Evolutionary conservation across 139 green algal genomes (phyloP).

Genomic region (Trebouxia sp.): DNA sequence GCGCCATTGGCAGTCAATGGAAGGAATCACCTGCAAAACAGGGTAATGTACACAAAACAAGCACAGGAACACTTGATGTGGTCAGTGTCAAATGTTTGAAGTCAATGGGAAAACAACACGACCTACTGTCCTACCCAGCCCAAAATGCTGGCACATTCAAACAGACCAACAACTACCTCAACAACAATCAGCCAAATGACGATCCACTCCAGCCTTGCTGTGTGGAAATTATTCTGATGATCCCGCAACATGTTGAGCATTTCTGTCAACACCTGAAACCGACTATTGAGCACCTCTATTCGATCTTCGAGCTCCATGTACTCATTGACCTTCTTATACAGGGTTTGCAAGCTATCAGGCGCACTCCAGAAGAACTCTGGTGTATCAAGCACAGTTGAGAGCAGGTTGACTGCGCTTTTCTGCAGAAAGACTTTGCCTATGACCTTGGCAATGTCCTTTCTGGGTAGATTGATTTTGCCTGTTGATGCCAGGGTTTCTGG

Average conservation of each 20-base stretch:
- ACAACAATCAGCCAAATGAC: conserved; percentile 61
- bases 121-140: conserved; percentile 42
- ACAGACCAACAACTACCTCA: conserved; percentile 59
- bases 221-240: conserved; percentile 68
- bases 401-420: conserved; percentile 66
- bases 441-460: conserved; percentile 72
- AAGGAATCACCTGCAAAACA: no score
- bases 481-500: conserved; percentile 52
- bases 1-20: no score
- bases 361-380: conserved; percentile 78
- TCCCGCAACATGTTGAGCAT: conserved; percentile 82
- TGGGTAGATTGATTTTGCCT: conserved; percentile 45
- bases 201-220: conserved; percentile 72
- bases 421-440: conserved; percentile 84
- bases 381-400: conserved; percentile 67
- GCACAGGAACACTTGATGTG: no score
- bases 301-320: conserved; percentile 72
- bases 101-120: neutral
- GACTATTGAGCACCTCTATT: conserved; percentile 63
- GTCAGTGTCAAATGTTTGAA: neutral
- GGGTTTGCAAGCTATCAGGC: conserved; percentile 70
- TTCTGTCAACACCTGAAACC: conserved; percentile 72
- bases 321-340: conserved; percentile 75
- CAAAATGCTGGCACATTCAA: conserved; percentile 59
- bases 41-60: no score